These are phyloP conservation scores for Plenodomus tracheiphilus DNA, from an alignment of 2,329 filamentous ascomycete species.

Conservation along the genomic window DNA sequence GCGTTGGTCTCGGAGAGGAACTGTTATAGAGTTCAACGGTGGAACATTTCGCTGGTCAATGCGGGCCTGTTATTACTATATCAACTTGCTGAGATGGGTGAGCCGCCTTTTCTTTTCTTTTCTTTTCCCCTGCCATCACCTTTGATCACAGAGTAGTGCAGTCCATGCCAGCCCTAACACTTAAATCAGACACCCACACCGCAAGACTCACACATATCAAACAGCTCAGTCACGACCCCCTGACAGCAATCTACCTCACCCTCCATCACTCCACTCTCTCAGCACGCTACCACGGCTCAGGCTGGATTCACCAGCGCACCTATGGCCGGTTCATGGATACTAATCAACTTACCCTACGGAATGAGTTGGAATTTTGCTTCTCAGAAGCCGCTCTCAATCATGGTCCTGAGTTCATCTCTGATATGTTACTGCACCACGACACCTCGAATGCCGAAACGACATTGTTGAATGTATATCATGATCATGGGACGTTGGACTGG, in stretches of 20 bases:
- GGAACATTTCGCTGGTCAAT: constrained; percentile 33
- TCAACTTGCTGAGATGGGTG: constrained; percentile 21
- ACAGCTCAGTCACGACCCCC: constrained; percentile 25
- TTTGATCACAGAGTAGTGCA: too few relatives aligned
- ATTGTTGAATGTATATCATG: constrained; percentile 35
- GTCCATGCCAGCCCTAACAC: constrained; percentile 2
- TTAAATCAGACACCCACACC: constrained; percentile 11
- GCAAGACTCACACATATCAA: constrained; percentile 25
- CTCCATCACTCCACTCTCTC: constrained; percentile 32
- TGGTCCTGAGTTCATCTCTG: constrained; percentile 30
- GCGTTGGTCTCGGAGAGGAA: constrained; percentile 31
- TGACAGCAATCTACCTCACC: constrained; percentile 32
- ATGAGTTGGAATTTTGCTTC: constrained; percentile 36
- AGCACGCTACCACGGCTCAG: constrained; percentile 36
- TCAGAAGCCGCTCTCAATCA: constrained; percentile 29
- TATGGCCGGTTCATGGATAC: constrained; percentile 36
- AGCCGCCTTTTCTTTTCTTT: not conserved
- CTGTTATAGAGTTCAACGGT: constrained; percentile 23
- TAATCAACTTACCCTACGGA: constrained; percentile 31
- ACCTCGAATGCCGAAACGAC: constrained; percentile 17
- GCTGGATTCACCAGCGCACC: constrained; percentile 35
- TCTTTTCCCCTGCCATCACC: too few relatives aligned
- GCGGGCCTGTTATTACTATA: constrained; percentile 34
- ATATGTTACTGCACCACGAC: constrained; percentile 20
- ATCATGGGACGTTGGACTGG: constrained; percentile 32